A percentile compares a stretch with the other conserved stretches of the same genome.
phyloP scores from a whole-genome alignment of 1,139 yeast genomes.

The Suhomyces atakaporum region DNA sequence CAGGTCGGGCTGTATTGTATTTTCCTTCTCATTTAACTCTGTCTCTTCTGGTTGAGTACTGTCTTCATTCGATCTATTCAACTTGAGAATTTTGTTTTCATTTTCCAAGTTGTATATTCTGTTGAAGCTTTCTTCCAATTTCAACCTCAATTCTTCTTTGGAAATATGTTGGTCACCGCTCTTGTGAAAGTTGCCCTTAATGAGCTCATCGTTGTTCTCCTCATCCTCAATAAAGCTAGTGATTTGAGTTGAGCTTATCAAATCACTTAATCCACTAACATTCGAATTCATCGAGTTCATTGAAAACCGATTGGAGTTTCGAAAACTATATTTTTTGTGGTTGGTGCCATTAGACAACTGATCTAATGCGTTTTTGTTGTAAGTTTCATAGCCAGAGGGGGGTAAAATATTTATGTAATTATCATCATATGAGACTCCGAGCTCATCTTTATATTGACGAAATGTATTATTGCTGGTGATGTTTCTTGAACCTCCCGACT shows the following conservation, averaged over 20 bases:
- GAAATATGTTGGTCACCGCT: slow-evolving; percentile 22
- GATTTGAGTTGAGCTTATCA: slow-evolving; percentile 40
- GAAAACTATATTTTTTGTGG: slow-evolving; percentile 13
- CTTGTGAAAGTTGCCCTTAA: slow-evolving; percentile 7
- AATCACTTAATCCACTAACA: slow-evolving; percentile 44
- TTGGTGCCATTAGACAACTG: slow-evolving; percentile 22
- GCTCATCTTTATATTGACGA: slow-evolving; percentile 1
- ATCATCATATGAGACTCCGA: slow-evolving; percentile 28
- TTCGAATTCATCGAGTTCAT: slow-evolving; percentile 45
- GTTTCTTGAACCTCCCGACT: slow-evolving; percentile 6
- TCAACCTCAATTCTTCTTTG: slow-evolving; percentile 36
- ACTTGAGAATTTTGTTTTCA: slow-evolving; percentile 28
- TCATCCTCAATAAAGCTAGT: slow-evolving; percentile 39
- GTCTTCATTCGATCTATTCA: slow-evolving; percentile 5
- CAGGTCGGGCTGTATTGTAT: background rate
- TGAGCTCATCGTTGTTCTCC: slow-evolving; percentile 13
- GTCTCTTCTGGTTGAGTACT: background rate
- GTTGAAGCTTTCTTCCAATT: slow-evolving; percentile 44
- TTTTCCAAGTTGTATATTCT: slow-evolving; percentile 39
- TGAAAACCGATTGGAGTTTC: slow-evolving; percentile 35
- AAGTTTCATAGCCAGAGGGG: slow-evolving; percentile 30
- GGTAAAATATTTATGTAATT: slow-evolving; percentile 32
- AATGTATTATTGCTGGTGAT: slow-evolving; percentile 1
- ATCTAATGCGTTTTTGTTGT: slow-evolving; percentile 42
- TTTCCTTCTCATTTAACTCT: slow-evolving; percentile 1